These are phyloP conservation scores for Kwoniella europaea DNA, from an alignment of 768 basidiomycete genomes.

Conservation along the genomic window DNA sequence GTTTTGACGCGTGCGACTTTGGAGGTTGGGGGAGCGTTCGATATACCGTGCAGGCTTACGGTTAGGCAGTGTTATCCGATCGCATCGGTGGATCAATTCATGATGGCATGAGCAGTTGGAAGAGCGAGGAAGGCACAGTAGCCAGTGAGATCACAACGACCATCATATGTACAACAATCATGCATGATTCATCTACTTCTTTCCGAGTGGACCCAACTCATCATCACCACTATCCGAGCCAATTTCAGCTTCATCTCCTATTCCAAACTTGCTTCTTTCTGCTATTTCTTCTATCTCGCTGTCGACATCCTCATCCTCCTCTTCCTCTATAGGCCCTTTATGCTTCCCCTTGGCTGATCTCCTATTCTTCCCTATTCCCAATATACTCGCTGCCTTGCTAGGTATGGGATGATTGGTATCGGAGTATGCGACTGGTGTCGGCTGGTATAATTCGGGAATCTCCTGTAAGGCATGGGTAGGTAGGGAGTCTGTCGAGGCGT, in stretches of 20 bases:
- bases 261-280: not conserved
- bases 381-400: not conserved
- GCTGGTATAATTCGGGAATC: conserved; percentile 29
- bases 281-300: no score
- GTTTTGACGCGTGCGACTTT: not conserved
- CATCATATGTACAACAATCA: not conserved
- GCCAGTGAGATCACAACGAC: no score
- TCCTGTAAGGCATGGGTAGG: conserved; percentile 32
- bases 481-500: conserved; percentile 48
- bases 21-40: not conserved
- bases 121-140: no score
- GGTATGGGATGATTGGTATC: not conserved
- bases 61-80: conserved; percentile 1
- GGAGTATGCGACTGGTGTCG: conserved; percentile 6
- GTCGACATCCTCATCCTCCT: not conserved
- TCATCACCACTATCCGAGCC: not conserved
- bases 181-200: not conserved
- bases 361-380: not conserved
- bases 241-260: conserved; percentile 8
- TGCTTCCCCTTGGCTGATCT: not conserved
- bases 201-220: conserved; percentile 8
- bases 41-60: not conserved
- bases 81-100: not conserved
- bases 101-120: no score
- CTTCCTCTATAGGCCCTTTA: conserved; percentile 8